A percentile compares a stretch with the other conserved stretches of the same genome.
phyloP scores from a whole-genome alignment of 768 basidiomycete species.

The Tricholoma saponaceum region DNA sequence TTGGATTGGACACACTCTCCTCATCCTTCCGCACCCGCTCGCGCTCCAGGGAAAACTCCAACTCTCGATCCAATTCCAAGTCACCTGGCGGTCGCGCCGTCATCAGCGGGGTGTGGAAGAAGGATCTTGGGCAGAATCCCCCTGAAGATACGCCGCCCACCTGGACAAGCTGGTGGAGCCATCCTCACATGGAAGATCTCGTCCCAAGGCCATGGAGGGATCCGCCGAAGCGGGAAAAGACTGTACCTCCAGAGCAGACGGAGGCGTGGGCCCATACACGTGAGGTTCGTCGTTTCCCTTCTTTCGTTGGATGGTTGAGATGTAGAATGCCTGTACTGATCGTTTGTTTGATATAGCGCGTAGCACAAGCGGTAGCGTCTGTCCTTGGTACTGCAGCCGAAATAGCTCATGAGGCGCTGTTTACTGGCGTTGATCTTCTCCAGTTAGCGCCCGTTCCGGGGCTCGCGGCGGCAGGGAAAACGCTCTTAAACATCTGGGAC shows the following conservation, averaged over 20 bases:
- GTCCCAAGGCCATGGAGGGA: slow-evolving; percentile 25
- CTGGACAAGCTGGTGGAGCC: neutral
- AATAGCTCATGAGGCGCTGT: slow-evolving; percentile 42
- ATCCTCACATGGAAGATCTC: neutral
- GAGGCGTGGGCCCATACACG: slow-evolving; percentile 34
- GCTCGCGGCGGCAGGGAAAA: slow-evolving; percentile 45
- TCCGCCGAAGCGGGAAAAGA: slow-evolving; percentile 26
- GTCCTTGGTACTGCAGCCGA: slow-evolving; percentile 38
- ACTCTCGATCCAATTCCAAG: neutral
- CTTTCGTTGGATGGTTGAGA: neutral
- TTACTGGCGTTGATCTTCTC: slow-evolving; percentile 36
- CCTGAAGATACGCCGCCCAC: neutral
- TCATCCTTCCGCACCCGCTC: neutral
- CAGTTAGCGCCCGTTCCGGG: slow-evolving; percentile 54
- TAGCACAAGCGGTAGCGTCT: slow-evolving; percentile 33
- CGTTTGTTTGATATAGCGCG: slow-evolving; percentile 17
- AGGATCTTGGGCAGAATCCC: neutral
- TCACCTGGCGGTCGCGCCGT: neutral
- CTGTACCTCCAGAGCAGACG: slow-evolving; percentile 34
- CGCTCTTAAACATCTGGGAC: slow-evolving; percentile 62
- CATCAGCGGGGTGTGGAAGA: neutral
- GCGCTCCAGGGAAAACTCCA: neutral
- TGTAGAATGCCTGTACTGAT: neutral
- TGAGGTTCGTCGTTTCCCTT: slow-evolving; percentile 17
- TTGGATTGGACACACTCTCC: neutral